These are phyloP conservation scores for Dalbergia cochinchinensis DNA, from an alignment of 306 rosid species.

Conservation along the genomic window DNA sequence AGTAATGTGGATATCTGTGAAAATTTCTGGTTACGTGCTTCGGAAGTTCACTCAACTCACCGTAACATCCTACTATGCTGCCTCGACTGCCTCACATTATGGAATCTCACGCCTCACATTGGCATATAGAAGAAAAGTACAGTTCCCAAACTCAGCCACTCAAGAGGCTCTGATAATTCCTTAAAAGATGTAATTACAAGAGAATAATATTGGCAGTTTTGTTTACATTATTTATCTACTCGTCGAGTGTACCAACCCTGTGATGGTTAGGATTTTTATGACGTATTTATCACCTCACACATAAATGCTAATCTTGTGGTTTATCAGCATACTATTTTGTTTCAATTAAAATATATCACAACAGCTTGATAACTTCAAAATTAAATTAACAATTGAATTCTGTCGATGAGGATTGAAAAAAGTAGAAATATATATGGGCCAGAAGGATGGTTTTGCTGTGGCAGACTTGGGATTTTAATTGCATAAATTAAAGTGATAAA, in stretches of 20 bases:
- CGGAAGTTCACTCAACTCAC: conserved; percentile 84
- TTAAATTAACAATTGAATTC: no score
- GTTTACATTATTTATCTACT: conserved; percentile 31
- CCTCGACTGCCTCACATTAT: conserved; percentile 93
- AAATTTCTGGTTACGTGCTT: conserved; percentile 73
- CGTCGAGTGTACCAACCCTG: background rate
- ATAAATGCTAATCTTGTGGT: conserved; percentile 35
- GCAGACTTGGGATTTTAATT: no score
- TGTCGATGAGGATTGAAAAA: no score
- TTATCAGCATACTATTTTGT: no score
- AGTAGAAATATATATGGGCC: no score
- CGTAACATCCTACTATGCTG: conserved; percentile 86
- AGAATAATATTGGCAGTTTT: conserved; percentile 50
- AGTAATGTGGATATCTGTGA: conserved; percentile 40
- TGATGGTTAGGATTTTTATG: conserved; percentile 30
- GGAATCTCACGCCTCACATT: conserved; percentile 90
- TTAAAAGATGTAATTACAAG: conserved; percentile 46
- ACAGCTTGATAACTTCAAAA: no score
- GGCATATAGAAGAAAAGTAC: conserved; percentile 79
- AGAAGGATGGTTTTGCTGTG: no score
- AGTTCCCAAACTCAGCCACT: conserved; percentile 52
- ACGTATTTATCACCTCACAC: conserved; percentile 7
- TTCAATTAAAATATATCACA: no score
- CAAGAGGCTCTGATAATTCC: conserved; percentile 58
- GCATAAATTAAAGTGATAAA: no score